These are phyloP conservation scores for Truncatella angustata DNA, from an alignment of 2,329 filamentous ascomycete genomes.

Conservation along the genomic window DNA sequence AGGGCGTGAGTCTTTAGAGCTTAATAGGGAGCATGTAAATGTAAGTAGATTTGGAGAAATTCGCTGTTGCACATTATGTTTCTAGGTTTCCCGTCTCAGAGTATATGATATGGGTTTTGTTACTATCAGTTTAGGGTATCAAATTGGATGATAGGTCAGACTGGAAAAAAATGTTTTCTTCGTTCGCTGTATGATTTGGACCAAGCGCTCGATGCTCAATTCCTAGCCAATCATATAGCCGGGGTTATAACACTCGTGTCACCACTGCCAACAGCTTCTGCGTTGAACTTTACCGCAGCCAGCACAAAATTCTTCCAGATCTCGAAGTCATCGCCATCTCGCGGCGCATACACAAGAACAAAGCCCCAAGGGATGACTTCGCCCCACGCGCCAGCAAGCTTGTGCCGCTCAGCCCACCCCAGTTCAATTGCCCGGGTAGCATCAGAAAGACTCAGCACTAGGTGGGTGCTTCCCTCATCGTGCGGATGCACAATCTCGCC, in stretches of 20 bases:
- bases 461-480: conserved; percentile 36
- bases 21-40: no score
- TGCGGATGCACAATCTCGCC: conserved; percentile 39
- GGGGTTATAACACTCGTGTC: background rate
- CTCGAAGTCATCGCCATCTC: conserved; percentile 32
- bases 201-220: no score
- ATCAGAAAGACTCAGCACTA: conserved; percentile 35
- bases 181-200: background rate
- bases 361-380: conserved; percentile 31
- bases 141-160: background rate
- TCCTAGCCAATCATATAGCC: background rate
- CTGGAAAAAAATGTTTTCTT: background rate
- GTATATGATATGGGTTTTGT: no score
- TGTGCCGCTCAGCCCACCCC: conserved; percentile 40
- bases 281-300: conserved; percentile 20
- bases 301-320: conserved; percentile 25
- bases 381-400: conserved; percentile 26
- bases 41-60: background rate
- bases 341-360: conserved; percentile 39
- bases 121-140: background rate
- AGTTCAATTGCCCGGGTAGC: conserved; percentile 30
- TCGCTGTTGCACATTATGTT: no score
- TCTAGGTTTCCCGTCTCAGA: no score
- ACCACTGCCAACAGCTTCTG: conserved; percentile 12
- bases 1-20: conserved; percentile 6